Evolutionary conservation across 805 yeast genomes (phyloP).

Genomic region (Cyberlindnera euphorbiae): DNA sequence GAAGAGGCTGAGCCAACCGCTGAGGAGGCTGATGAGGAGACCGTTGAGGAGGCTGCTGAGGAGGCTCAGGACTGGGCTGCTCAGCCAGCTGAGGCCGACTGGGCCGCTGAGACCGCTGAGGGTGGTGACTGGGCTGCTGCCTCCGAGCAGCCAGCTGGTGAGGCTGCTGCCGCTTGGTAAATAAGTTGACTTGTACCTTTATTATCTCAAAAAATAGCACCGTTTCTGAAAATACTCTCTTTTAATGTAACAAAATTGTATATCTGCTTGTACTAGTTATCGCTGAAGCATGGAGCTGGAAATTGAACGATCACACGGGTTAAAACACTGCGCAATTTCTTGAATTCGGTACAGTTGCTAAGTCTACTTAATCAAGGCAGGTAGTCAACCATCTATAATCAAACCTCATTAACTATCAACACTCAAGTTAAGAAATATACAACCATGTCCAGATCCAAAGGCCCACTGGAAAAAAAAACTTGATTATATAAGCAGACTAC

Average conservation of each 20-base stretch:
- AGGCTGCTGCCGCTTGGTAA: constrained; percentile 27
- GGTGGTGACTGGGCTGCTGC: constrained; percentile 58
- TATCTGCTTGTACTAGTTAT: no score
- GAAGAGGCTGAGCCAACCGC: constrained; percentile 90
- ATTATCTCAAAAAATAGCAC: constrained; percentile 13
- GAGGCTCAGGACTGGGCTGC: constrained; percentile 58
- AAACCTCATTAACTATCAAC: no score
- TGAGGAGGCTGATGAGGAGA: constrained; percentile 50
- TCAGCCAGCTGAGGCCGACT: constrained; percentile 66
- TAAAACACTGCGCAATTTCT: background rate
- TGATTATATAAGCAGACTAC: no score
- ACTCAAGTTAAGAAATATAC: no score
- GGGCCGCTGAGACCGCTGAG: constrained; percentile 68
- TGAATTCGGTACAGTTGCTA: no score
- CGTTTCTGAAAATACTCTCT: constrained; percentile 6
- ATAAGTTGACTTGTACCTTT: constrained; percentile 10
- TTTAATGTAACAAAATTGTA: background rate
- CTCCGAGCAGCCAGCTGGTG: constrained; percentile 27
- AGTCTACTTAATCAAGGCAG: no score
- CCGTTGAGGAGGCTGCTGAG: constrained; percentile 58
- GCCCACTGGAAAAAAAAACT: no score
- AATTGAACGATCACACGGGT: no score
- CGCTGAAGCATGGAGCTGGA: no score
- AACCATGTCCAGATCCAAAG: no score
- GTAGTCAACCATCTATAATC: no score